Evolutionary conservation across 2,329 filamentous ascomycete genomes (phyloP).

Genomic region (Geosmithia morbida): DNA sequence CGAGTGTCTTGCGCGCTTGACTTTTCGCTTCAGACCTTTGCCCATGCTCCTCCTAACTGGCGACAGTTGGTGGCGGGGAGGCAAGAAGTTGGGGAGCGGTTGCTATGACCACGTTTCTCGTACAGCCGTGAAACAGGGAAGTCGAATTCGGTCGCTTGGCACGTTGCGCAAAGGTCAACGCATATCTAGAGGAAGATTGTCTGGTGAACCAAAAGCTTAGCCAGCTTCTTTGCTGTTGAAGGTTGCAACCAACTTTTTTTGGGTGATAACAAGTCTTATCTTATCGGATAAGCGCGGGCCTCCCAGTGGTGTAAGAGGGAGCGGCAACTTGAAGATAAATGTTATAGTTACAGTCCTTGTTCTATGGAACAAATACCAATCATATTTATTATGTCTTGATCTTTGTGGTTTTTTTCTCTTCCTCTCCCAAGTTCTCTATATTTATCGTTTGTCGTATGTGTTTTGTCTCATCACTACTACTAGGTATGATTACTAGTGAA

Average conservation of each 20-base stretch:
- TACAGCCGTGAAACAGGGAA: not conserved
- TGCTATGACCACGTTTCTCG: not conserved
- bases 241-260: not conserved
- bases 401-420: no score
- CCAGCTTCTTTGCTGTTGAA: no score
- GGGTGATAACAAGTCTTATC: not conserved
- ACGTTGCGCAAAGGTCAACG: not conserved
- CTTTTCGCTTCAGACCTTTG: not conserved
- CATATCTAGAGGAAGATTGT: not conserved
- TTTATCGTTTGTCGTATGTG: no score
- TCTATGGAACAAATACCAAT: no score
- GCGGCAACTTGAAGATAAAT: no score
- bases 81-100: not conserved
- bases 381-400: no score
- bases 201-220: no score
- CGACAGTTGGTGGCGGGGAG: not conserved
- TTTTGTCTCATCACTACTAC: no score
- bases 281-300: not conserved
- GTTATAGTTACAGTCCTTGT: no score
- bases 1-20: not conserved
- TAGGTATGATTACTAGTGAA: no score
- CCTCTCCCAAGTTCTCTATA: no score
- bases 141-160: not conserved
- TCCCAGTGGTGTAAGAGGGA: no score
- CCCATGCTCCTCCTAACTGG: not conserved